Conservation (phyloP, 2,329 filamentous ascomycete genomes). For the Colletotrichum lindemuthianum region DNA sequence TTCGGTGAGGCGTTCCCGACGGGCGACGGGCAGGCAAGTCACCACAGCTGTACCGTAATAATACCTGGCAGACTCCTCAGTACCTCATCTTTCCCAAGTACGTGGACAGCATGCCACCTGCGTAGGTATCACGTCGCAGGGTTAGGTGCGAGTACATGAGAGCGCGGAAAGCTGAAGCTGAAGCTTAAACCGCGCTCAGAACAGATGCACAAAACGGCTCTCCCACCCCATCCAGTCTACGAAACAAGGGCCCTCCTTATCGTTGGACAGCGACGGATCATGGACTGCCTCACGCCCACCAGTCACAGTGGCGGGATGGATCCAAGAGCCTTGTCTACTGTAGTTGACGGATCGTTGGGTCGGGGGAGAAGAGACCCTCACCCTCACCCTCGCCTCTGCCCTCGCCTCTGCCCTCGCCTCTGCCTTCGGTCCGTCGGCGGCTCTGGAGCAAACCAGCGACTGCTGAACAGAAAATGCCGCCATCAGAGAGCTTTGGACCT, state of each 20-base stretch:
- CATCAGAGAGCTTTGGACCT: slow-evolving; percentile 8
- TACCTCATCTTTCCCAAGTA: too few relatives aligned
- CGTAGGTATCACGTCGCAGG: slow-evolving; percentile 11
- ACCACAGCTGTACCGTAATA: too few relatives aligned
- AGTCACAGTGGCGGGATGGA: neutral
- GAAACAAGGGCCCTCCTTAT: slow-evolving; percentile 33
- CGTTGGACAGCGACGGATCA: slow-evolving; percentile 24
- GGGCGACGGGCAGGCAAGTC: too few relatives aligned
- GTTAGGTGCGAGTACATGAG: neutral
- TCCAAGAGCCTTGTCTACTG: neutral
- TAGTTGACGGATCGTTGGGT: slow-evolving; percentile 16
- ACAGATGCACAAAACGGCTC: slow-evolving; percentile 31
- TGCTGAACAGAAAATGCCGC: slow-evolving; percentile 9
- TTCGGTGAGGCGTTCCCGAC: too few relatives aligned
- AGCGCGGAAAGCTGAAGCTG: slow-evolving; percentile 2
- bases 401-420: too few relatives aligned
- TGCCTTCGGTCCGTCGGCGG: slow-evolving; percentile 13
- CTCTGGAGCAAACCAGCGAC: slow-evolving; percentile 2
- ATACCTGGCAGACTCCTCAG: too few relatives aligned
- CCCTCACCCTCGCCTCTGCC: too few relatives aligned
- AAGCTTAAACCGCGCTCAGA: slow-evolving; percentile 35
- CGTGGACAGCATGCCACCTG: too few relatives aligned
- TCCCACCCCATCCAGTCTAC: slow-evolving; percentile 19
- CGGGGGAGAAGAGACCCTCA: slow-evolving; percentile 4
- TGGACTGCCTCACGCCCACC: slow-evolving; percentile 24